Conservation (phyloP, 768 basidiomycete genomes). For the Rhizopogon salebrosus region DNA sequence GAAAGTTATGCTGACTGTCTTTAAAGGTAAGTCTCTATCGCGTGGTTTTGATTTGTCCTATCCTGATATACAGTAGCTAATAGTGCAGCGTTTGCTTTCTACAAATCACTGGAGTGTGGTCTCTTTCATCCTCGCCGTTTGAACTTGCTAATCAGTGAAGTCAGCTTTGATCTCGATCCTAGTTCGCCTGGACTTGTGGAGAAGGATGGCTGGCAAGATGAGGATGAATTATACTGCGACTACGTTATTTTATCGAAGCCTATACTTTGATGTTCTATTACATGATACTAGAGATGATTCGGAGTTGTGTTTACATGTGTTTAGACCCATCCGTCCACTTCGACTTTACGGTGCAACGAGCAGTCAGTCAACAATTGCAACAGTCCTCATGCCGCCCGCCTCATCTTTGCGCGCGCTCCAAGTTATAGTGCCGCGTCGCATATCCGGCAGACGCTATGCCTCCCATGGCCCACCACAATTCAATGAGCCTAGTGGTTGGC, state of each 20-base stretch:
- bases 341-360: constrained; percentile 2
- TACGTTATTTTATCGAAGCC: constrained; percentile 34
- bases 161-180: constrained; percentile 51
- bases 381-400: constrained; percentile 37
- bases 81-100: constrained; percentile 42
- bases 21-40: constrained; percentile 49
- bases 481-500: constrained; percentile 82
- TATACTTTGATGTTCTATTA: constrained; percentile 3
- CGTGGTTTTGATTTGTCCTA: not conserved
- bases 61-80: constrained; percentile 34
- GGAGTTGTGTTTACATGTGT: constrained; percentile 29
- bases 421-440: constrained; percentile 13
- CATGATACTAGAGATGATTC: constrained; percentile 18
- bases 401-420: constrained; percentile 39
- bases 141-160: not conserved
- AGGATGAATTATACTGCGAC: constrained; percentile 25
- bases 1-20: constrained; percentile 70
- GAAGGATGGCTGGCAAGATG: constrained; percentile 23
- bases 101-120: constrained; percentile 48
- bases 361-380: not conserved
- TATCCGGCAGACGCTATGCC: constrained; percentile 44
- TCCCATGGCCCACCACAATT: constrained; percentile 79
- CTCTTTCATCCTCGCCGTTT: not conserved
- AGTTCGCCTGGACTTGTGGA: constrained; percentile 42
- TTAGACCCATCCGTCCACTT: constrained; percentile 10